Evolutionary conservation across 2,329 filamentous ascomycete species (phyloP).

Genomic region (Microsporum audouinii): DNA sequence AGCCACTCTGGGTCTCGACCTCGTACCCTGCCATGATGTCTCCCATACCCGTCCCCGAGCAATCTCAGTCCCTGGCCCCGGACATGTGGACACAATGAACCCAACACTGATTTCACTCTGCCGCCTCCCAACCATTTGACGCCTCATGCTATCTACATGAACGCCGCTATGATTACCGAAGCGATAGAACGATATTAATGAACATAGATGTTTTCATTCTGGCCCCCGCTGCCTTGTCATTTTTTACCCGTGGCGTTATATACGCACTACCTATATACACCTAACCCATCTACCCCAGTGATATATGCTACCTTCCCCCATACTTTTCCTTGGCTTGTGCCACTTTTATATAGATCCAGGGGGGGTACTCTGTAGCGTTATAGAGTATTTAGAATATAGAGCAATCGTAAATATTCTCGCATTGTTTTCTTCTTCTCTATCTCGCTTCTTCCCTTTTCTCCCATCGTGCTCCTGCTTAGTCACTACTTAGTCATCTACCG

Average conservation of each 20-base stretch:
- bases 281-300: not conserved
- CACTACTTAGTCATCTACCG: not conserved
- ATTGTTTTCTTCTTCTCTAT: not conserved
- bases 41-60: not conserved
- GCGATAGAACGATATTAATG: conserved; percentile 1
- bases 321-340: not conserved
- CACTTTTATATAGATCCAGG: not conserved
- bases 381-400: not conserved
- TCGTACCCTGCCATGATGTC: conserved; percentile 5
- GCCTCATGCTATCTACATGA: not conserved
- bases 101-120: not conserved
- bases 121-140: not conserved
- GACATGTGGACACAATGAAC: not conserved
- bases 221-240: not conserved
- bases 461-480: not conserved
- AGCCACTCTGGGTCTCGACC: conserved; percentile 10
- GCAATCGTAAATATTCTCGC: not conserved
- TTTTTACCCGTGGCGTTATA: not conserved
- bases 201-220: conserved; percentile 1
- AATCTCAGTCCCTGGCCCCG: not conserved
- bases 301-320: not conserved
- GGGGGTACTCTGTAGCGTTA: not conserved
- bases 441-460: not conserved
- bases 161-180: not conserved
- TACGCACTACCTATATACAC: not conserved